These are phyloP conservation scores for Rosa lucieae DNA, from an alignment of 306 rosid species.

Conservation along the genomic window DNA sequence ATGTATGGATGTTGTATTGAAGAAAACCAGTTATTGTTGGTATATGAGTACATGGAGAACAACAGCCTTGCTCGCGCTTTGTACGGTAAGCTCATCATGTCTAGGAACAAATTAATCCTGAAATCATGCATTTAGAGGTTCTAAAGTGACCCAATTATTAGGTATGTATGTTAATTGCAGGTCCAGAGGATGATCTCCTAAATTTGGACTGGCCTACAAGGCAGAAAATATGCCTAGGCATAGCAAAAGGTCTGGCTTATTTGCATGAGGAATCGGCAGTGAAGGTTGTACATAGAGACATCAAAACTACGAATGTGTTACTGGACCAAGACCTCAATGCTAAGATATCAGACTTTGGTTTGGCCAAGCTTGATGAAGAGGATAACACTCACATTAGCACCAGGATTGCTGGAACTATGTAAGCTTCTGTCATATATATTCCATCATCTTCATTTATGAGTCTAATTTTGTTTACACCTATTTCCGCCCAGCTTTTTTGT, in stretches of 20 bases:
- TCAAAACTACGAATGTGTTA: no score
- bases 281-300: no score
- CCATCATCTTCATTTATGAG: no score
- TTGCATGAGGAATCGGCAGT: no score
- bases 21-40: conserved; percentile 50
- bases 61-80: conserved; percentile 51
- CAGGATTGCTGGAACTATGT: conserved; percentile 57
- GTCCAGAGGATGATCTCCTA: conserved; percentile 13
- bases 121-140: not conserved
- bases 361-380: conserved; percentile 60
- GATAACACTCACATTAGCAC: conserved; percentile 52
- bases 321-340: conserved; percentile 45
- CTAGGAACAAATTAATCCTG: not conserved
- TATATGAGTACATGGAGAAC: conserved; percentile 63
- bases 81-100: conserved; percentile 40
- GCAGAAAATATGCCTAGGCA: not conserved
- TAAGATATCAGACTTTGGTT: conserved; percentile 64
- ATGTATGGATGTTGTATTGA: conserved; percentile 61
- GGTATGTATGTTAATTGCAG: not conserved
- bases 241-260: no score
- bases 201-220: conserved; percentile 42
- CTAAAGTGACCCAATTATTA: not conserved
- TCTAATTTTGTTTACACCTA: no score
- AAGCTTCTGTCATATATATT: conserved; percentile 6
- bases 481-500: not conserved